Base-by-base conservation (phyloP, 2,329 filamentous ascomycete genomes). In the Colletotrichum simmondsii region DNA sequence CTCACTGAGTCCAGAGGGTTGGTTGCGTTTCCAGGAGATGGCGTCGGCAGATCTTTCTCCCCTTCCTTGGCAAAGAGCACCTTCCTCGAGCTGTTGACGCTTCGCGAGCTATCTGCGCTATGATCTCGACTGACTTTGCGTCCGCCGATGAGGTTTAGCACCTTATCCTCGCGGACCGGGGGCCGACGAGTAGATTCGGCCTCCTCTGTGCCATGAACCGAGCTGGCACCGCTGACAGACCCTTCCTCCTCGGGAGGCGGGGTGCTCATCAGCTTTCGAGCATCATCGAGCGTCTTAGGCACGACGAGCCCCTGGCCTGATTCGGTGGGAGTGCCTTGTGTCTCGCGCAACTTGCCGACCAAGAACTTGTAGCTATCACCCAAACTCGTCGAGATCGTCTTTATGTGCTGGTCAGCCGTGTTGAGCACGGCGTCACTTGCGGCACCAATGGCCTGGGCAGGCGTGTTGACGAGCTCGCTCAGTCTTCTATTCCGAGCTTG, bases 331-430 rank as follows among this genome's bases (percentile, higher is more conserved):
- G 83, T 77, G 76, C 87, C 81, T 79, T 90, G 84, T 77, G 91
- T 87, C 80, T 98, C 95, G 74, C 93, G 94, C 24, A 98, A 87
- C 76, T 95, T 94, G 19, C 96, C 96, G 67, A 99, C 91, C 28
- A 99, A 85, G 80, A 98, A 97, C 73, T 95, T 97, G 84, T 98
- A 97, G 80, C 95, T 98, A 78, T 94, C 95, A 72, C 96, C 95
- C 4, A 98, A 86, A 60, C 95, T 97, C 78, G 90, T 95, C 74
- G 96, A 94, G 76, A 99, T 98, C 46, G 92, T 97, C 79, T 98
- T 97, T 75, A 98, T 87, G 1, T 95, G 90, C 80, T 98, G 95
- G 79, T 99, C 97, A 12, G 97, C 97, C 0, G 95, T 95, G 76
- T 90, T 95, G 72, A 97, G 90, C 30, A 98, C 91, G 2, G 94